A percentile compares a stretch with the other conserved stretches of the same genome.
These are phyloP conservation scores for Pseudopithomyces chartarum DNA, from an alignment of 2,329 filamentous ascomycete species.

Conservation along the genomic window DNA sequence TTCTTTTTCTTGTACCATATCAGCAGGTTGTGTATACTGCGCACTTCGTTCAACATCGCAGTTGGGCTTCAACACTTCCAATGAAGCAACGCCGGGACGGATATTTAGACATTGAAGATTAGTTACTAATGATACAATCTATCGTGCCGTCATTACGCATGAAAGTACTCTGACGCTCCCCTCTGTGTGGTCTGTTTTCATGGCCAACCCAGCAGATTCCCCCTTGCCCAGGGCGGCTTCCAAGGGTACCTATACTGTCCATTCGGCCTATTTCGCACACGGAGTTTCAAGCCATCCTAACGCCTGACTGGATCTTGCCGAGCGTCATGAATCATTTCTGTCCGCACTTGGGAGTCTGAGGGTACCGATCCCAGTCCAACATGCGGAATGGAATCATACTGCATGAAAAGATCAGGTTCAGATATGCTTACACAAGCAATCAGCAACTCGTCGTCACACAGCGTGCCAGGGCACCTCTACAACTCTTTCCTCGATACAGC, in stretches of 20 bases:
- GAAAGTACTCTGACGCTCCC: background rate
- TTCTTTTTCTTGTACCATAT: slow-evolving; percentile 9
- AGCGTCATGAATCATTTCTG: slow-evolving; percentile 1
- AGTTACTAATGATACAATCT: background rate
- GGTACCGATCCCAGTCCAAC: slow-evolving; percentile 5
- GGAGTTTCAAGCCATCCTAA: slow-evolving; percentile 4
- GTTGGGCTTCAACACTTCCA: slow-evolving; percentile 10
- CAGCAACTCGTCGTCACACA: background rate
- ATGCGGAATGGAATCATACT: slow-evolving; percentile 9
- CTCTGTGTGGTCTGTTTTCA: slow-evolving; percentile 1
- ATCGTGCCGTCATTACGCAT: background rate
- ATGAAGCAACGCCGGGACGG: background rate
- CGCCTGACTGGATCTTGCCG: slow-evolving; percentile 10
- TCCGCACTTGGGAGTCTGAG: slow-evolving; percentile 3
- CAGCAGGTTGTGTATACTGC: background rate
- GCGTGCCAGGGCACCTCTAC: slow-evolving; percentile 28
- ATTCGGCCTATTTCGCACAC: slow-evolving; percentile 16
- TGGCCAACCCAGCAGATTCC: slow-evolving; percentile 37
- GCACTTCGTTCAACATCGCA: background rate
- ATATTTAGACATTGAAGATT: background rate
- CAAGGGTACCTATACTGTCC: slow-evolving; percentile 37
- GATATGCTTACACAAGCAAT: background rate
- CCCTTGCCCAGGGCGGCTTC: slow-evolving; percentile 41
- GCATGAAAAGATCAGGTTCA: background rate
- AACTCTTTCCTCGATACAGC: slow-evolving; percentile 37